Evolutionary conservation across 345 rosid species (phyloP).

Genomic region (Citrus australasica): DNA sequence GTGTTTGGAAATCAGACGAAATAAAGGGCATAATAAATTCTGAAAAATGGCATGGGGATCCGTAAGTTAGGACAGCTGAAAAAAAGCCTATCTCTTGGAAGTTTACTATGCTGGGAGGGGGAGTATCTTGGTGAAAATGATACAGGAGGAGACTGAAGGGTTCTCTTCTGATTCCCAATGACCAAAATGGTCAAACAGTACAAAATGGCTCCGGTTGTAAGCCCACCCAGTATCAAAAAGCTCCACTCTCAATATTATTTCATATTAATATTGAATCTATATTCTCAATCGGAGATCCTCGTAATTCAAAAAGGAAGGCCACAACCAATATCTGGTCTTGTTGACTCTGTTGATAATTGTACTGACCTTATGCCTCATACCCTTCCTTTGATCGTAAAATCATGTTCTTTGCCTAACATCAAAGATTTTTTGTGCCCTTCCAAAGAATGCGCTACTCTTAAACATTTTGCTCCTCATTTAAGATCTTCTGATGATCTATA

Average conservation of each 20-base stretch:
- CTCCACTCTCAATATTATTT: slow-evolving; percentile 36
- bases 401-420: slow-evolving; percentile 56
- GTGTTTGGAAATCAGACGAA: slow-evolving; percentile 57
- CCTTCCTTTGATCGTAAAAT: slow-evolving; percentile 39
- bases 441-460: slow-evolving; percentile 27
- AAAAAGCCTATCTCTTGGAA: slow-evolving; percentile 75
- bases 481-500: slow-evolving; percentile 67
- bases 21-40: slow-evolving; percentile 24
- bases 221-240: slow-evolving; percentile 30
- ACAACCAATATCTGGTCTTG: slow-evolving; percentile 41
- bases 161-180: slow-evolving; percentile 50
- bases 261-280: slow-evolving; percentile 38
- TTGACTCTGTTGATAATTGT: slow-evolving; percentile 39
- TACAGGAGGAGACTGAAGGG: slow-evolving; percentile 41
- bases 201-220: slow-evolving; percentile 22
- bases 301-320: slow-evolving; percentile 42
- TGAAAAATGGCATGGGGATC: too few relatives aligned
- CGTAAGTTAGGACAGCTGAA: slow-evolving; percentile 32
- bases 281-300: slow-evolving; percentile 62
- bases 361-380: slow-evolving; percentile 35
- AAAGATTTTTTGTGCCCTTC: slow-evolving; percentile 26
- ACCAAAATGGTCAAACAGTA: slow-evolving; percentile 24
- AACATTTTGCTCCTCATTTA: slow-evolving; percentile 31
- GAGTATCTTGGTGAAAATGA: slow-evolving; percentile 30
- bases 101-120: slow-evolving; percentile 47